Evolutionary conservation across 257 asterid species (phyloP).

Genomic region (Solanum paucissectum): DNA sequence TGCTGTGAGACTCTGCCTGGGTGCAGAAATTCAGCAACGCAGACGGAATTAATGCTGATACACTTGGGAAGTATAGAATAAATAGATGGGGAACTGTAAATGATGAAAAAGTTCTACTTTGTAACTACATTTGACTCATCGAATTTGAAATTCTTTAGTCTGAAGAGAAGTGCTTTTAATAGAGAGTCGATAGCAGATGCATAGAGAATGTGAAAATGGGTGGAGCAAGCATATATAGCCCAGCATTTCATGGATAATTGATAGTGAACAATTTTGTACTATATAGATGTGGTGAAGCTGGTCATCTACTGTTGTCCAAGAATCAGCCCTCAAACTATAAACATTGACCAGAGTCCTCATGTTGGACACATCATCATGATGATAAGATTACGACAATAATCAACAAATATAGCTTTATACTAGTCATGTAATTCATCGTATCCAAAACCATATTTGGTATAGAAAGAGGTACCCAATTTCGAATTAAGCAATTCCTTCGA

Average conservation of each 20-base stretch:
- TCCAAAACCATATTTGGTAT: neutral
- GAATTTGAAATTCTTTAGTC: neutral
- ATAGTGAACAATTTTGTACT: neutral
- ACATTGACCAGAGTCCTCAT: neutral
- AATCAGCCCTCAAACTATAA: neutral
- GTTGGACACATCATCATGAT: neutral
- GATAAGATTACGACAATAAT: neutral
- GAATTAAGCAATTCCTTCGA: neutral
- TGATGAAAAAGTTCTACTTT: neutral
- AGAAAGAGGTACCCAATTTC: neutral
- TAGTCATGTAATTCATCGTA: neutral
- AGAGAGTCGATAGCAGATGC: neutral
- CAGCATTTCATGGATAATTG: neutral
- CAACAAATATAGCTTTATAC: neutral
- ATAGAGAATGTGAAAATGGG: neutral
- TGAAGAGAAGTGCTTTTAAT: neutral
- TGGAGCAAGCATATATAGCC: neutral
- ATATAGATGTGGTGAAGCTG: neutral
- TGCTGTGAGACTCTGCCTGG: neutral
- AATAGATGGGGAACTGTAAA: neutral
- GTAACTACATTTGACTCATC: neutral
- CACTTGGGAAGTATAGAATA: neutral
- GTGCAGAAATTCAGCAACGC: neutral
- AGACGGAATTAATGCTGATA: neutral
- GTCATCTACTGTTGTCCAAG: neutral